Evolutionary conservation across 306 rosid genomes (phyloP).

Genomic region (Cucumis sativus): DNA sequence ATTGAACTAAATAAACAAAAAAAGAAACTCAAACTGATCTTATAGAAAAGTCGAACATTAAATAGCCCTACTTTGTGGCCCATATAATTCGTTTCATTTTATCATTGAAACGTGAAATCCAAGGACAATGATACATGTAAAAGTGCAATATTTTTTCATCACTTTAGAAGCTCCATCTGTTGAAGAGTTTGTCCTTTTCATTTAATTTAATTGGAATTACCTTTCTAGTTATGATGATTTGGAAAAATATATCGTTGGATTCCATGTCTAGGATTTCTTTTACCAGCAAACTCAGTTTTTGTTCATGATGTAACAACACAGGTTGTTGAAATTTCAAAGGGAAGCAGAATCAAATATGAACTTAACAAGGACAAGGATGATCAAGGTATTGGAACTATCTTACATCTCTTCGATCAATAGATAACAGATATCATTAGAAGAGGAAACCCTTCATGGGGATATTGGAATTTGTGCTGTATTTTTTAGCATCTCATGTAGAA

Average conservation of each 20-base stretch:
- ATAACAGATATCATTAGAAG: too few species aligned
- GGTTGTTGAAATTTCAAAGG: conserved; percentile 91
- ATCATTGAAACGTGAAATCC: neutral
- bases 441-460: neutral
- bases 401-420: neutral
- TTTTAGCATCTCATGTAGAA: neutral
- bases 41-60: neutral
- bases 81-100: neutral
- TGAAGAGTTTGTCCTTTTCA: neutral
- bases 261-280: neutral
- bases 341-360: conserved; percentile 94
- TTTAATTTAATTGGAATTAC: neutral
- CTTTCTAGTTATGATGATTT: neutral
- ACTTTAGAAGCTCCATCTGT: neutral
- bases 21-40: neutral
- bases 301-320: conserved; percentile 10
- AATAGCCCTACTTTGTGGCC: neutral
- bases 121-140: neutral
- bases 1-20: too few species aligned
- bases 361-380: conserved; percentile 94
- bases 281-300: neutral
- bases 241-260: neutral
- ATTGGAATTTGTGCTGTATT: neutral
- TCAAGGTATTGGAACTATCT: conserved; percentile 38
- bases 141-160: neutral